These are phyloP conservation scores for Trifolium dubium DNA, from an alignment of 306 rosid genomes.

Conservation along the genomic window DNA sequence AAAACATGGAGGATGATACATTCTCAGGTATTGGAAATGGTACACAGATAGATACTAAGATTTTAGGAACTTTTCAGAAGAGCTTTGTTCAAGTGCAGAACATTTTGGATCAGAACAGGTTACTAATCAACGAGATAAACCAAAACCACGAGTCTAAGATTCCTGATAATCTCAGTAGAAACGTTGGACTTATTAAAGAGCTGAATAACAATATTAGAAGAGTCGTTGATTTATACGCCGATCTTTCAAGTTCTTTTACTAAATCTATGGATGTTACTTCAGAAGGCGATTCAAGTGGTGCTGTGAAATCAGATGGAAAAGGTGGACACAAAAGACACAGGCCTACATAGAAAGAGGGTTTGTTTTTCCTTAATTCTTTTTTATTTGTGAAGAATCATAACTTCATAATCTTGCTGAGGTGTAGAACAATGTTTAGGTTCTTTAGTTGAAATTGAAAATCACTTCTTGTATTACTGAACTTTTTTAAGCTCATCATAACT, in stretches of 20 bases:
- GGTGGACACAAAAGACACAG: constrained; percentile 77
- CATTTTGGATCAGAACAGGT: constrained; percentile 91
- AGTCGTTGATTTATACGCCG: constrained; percentile 95
- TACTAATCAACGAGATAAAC: constrained; percentile 93
- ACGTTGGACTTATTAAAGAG: constrained; percentile 89
- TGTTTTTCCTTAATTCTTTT: constrained; percentile 46
- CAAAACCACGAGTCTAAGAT: constrained; percentile 96
- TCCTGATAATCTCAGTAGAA: constrained; percentile 89
- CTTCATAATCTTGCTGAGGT: constrained; percentile 42
- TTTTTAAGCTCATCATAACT: constrained; percentile 48
- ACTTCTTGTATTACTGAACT: constrained; percentile 47
- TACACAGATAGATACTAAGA: constrained; percentile 69
- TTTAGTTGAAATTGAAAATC: constrained; percentile 41
- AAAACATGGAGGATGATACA: constrained; percentile 88
- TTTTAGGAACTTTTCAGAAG: constrained; percentile 81
- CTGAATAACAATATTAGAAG: constrained; percentile 91
- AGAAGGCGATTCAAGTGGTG: constrained; percentile 94
- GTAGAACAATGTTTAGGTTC: constrained; percentile 54
- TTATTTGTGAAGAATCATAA: constrained; percentile 46
- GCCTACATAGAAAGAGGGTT: constrained; percentile 54
- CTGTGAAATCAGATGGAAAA: constrained; percentile 80
- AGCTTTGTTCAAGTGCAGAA: constrained; percentile 90
- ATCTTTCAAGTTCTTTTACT: constrained; percentile 85
- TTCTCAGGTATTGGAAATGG: constrained; percentile 75
- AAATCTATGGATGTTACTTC: constrained; percentile 89